Evolutionary conservation across 352 stramenopile genomes (phyloP).

Genomic region (Plasmopara viticola): DNA sequence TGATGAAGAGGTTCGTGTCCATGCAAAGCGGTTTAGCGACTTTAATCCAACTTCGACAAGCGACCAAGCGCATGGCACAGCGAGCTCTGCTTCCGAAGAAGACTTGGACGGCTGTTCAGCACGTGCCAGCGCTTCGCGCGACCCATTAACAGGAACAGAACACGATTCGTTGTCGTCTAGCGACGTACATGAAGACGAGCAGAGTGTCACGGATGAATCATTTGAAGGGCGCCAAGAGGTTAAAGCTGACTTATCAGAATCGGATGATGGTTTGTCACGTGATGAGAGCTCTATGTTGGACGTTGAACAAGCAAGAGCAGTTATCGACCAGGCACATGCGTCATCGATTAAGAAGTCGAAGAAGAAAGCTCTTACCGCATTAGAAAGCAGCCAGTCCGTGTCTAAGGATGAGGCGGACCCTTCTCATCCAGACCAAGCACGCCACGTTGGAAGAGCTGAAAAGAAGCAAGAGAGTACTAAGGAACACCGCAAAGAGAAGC

Average conservation of each 20-base stretch:
- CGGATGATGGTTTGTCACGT: slow-evolving; percentile 7
- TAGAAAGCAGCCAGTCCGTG: not conserved
- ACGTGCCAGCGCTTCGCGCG: not conserved
- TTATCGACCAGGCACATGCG: slow-evolving; percentile 4
- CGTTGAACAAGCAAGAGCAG: slow-evolving; percentile 9
- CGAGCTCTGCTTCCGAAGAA: not conserved
- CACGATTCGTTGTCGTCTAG: slow-evolving; percentile 14
- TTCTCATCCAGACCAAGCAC: not conserved
- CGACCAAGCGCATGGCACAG: not conserved
- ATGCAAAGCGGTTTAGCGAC: not conserved
- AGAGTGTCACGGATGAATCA: slow-evolving; percentile 2
- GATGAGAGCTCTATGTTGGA: slow-evolving; percentile 23
- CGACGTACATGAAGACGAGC: slow-evolving; percentile 7
- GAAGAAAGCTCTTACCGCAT: slow-evolving; percentile 7
- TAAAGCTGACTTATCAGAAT: slow-evolving; percentile 2
- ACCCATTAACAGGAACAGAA: slow-evolving; percentile 5
- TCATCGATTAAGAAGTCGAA: slow-evolving; percentile 16
- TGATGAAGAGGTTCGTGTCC: not conserved
- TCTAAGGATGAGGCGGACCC: not conserved
- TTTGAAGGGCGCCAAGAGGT: not conserved
- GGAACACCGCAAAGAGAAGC: slow-evolving; percentile 50
- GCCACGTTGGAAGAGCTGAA: slow-evolving; percentile 6
- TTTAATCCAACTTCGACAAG: not conserved
- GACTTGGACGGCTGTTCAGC: not conserved
- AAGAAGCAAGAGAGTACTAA: slow-evolving; percentile 30